Conservation (phyloP, 495 filamentous ascomycete species). For the Hypoxylon cercidicola region DNA sequence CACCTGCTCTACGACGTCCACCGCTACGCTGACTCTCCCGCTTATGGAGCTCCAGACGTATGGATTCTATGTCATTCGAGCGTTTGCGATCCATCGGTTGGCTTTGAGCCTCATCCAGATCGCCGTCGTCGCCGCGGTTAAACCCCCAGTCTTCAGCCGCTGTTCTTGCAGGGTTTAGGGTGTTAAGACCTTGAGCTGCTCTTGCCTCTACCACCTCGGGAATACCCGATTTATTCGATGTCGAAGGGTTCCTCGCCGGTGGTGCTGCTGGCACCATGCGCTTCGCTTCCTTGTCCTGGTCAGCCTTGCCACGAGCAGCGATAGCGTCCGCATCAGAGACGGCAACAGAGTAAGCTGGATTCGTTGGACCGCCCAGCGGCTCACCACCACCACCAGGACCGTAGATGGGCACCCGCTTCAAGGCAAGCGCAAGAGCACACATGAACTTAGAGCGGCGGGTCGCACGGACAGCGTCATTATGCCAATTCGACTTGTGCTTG, state of each 20-base stretch:
- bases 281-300: conserved; percentile 68
- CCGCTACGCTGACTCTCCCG: conserved; percentile 55
- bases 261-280: conserved; percentile 64
- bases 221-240: conserved; percentile 19
- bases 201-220: conserved; percentile 45
- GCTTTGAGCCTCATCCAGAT: conserved; percentile 42
- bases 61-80: conserved; percentile 36
- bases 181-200: conserved; percentile 53
- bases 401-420: conserved; percentile 88
- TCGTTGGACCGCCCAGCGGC: conserved; percentile 70
- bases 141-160: conserved; percentile 55
- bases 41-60: conserved; percentile 41
- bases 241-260: conserved; percentile 18
- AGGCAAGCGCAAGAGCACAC: conserved; percentile 87
- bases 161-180: conserved; percentile 48
- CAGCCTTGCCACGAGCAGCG: conserved; percentile 66
- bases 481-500: conserved; percentile 96
- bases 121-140: conserved; percentile 44
- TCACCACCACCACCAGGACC: conserved; percentile 78
- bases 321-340: conserved; percentile 72
- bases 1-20: conserved; percentile 57
- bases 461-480: conserved; percentile 85
- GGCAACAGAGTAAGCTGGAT: conserved; percentile 79
- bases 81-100: conserved; percentile 46
- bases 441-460: conserved; percentile 94